Conservation (phyloP, 176 grass and related monocot species). For the Musa beccarii region DNA sequence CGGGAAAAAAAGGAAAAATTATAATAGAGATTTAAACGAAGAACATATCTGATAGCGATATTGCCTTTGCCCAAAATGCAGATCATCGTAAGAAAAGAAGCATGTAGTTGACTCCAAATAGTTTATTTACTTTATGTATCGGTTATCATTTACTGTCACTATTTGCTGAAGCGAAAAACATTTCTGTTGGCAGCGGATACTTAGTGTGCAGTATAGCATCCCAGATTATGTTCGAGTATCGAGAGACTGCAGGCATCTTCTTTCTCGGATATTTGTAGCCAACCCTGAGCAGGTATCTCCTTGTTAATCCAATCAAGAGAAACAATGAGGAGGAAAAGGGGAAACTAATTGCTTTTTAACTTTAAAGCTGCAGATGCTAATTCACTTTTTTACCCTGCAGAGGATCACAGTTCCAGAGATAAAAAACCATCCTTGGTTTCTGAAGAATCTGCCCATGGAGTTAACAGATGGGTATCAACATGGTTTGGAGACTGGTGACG, state of each 20-base stretch:
- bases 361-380: too few relatives aligned
- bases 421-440: neutral
- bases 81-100: too few relatives aligned
- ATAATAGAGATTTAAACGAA: too few relatives aligned
- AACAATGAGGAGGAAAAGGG: too few relatives aligned
- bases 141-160: neutral
- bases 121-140: too few relatives aligned
- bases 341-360: too few relatives aligned
- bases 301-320: too few relatives aligned
- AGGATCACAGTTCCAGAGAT: neutral
- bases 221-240: conserved; percentile 84
- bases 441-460: conserved; percentile 1
- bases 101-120: too few relatives aligned
- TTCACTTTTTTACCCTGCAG: neutral
- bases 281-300: conserved; percentile 71
- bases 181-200: conserved; percentile 56
- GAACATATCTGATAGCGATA: too few relatives aligned
- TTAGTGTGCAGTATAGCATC: conserved; percentile 71
- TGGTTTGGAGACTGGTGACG: neutral
- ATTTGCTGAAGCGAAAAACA: neutral
- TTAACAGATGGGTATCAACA: neutral
- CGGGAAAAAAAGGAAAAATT: too few relatives aligned
- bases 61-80: too few relatives aligned
- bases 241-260: conserved; percentile 74
- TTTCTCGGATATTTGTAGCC: conserved; percentile 87